Conservation (phyloP, 805 yeast species). For the Starmerella roubikii region DNA sequence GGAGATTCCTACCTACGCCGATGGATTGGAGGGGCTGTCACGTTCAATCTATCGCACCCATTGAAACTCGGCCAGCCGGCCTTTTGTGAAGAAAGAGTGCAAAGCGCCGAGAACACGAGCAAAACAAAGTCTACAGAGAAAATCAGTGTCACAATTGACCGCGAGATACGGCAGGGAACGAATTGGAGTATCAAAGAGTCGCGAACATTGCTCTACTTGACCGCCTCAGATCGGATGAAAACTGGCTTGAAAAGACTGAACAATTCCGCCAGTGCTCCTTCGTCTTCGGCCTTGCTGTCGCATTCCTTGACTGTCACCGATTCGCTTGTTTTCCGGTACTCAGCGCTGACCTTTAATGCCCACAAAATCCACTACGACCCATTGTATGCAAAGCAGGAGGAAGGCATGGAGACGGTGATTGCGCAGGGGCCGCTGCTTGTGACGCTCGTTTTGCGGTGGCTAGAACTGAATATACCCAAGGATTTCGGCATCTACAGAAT, state of each 20-base stretch:
- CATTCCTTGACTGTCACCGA: conserved; percentile 19
- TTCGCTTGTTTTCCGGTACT: conserved; percentile 44
- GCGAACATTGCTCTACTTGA: conserved; percentile 50
- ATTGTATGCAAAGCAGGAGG: conserved; percentile 38
- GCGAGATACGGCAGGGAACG: conserved; percentile 31
- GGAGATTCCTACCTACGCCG: conserved; percentile 38
- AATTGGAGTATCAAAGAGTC: conserved; percentile 35
- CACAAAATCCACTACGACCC: conserved; percentile 72
- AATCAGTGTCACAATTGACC: conserved; percentile 40
- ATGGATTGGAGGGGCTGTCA: conserved; percentile 66
- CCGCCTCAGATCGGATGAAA: background rate
- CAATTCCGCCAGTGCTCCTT: background rate
- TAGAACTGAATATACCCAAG: conserved; percentile 16
- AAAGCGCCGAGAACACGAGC: conserved; percentile 12
- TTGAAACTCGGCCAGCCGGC: conserved; percentile 30
- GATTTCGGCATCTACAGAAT: conserved; percentile 22
- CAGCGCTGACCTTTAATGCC: conserved; percentile 67
- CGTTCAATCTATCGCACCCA: conserved; percentile 27
- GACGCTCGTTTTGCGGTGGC: conserved; percentile 45
- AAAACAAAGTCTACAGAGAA: background rate
- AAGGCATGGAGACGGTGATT: conserved; percentile 46
- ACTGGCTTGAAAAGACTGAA: too few species aligned
- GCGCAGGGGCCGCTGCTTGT: conserved; percentile 76
- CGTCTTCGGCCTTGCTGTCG: background rate
- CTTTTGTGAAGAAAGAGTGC: conserved; percentile 42